These are phyloP conservation scores for Staphylotrichum longicolle DNA, from an alignment of 495 filamentous ascomycete genomes.

Conservation along the genomic window DNA sequence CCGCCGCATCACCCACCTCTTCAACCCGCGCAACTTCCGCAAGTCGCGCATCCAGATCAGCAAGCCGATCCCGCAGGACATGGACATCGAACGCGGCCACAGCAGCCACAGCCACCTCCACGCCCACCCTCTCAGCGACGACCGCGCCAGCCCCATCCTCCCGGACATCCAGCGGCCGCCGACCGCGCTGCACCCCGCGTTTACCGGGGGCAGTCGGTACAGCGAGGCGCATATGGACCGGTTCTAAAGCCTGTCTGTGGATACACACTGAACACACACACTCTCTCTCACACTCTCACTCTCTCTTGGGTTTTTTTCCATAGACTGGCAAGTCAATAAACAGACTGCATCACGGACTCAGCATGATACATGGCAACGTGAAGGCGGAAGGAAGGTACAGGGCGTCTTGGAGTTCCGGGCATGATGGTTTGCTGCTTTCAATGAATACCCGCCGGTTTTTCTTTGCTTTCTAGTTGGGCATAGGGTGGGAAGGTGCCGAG, in stretches of 20 bases:
- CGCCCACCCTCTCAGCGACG: constrained; percentile 26
- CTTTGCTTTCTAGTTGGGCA: background rate
- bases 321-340: constrained; percentile 12
- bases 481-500: background rate
- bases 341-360: background rate
- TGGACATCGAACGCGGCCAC: constrained; percentile 35
- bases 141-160: constrained; percentile 49
- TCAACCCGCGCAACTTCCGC: constrained; percentile 41
- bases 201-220: constrained; percentile 41
- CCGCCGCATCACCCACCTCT: constrained; percentile 32
- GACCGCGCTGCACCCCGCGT: constrained; percentile 50
- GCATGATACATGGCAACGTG: background rate
- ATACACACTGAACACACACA: background rate
- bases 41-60: constrained; percentile 45
- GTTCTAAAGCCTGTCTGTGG: constrained; percentile 24
- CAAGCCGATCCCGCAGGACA: constrained; percentile 37
- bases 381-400: background rate
- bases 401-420: constrained; percentile 10
- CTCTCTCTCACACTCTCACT: background rate
- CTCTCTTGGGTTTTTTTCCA: background rate
- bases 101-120: constrained; percentile 8
- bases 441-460: constrained; percentile 14
- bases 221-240: constrained; percentile 46
- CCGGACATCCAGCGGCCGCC: constrained; percentile 50
- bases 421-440: constrained; percentile 5